A percentile compares a stretch with the other conserved stretches of the same genome.
These are phyloP conservation scores for Helicocarpus griseus DNA, from an alignment of 2,329 filamentous ascomycete species.

Conservation along the genomic window DNA sequence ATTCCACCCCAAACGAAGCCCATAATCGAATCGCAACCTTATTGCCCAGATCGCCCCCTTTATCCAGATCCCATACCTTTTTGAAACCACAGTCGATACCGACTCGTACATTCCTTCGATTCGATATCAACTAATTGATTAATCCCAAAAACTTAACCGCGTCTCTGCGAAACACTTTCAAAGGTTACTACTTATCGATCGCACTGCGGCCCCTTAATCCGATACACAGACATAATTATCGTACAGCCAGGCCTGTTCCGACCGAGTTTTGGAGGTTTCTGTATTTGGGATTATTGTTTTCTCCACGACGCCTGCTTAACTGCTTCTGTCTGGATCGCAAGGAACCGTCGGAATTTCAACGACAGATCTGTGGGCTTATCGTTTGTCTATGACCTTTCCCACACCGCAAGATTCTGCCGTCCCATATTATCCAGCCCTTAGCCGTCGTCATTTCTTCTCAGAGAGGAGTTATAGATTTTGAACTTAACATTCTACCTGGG, in stretches of 20 bases:
- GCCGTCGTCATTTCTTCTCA: conserved; percentile 4
- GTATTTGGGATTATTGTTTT: background rate
- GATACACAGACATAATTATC: background rate
- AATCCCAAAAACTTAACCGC: background rate
- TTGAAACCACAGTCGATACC: conserved; percentile 1
- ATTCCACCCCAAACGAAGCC: background rate
- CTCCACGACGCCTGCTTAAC: background rate
- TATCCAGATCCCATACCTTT: background rate
- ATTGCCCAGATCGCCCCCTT: background rate
- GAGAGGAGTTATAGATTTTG: conserved; percentile 5
- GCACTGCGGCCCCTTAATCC: background rate
- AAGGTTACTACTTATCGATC: background rate
- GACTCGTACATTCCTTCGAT: conserved; percentile 1
- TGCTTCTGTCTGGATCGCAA: background rate
- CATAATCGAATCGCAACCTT: background rate
- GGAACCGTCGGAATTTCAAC: background rate
- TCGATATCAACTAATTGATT: background rate
- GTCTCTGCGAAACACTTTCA: background rate
- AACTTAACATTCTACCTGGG: background rate
- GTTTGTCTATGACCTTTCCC: background rate
- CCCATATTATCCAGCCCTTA: background rate
- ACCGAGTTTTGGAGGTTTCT: background rate
- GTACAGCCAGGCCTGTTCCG: background rate
- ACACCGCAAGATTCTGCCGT: background rate
- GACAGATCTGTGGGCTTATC: background rate